phyloP scores from a whole-genome alignment of 169 alveolate species.

The Fabrea salina region DNA sequence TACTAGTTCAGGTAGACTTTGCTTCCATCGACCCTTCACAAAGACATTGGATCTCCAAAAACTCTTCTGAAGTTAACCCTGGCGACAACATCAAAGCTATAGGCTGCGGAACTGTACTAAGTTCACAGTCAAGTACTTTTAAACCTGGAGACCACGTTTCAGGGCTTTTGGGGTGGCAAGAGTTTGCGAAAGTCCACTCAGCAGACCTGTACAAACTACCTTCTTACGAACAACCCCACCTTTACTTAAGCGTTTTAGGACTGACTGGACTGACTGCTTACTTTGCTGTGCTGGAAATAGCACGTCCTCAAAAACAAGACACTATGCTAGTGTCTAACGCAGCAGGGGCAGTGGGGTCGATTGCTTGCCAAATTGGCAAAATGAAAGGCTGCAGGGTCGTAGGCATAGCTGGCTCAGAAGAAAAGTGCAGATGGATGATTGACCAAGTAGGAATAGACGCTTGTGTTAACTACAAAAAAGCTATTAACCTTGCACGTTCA shows the following conservation, averaged over 20 bases:
- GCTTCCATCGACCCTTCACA: constrained; percentile 52
- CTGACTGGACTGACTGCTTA: constrained; percentile 56
- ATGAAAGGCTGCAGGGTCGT: constrained; percentile 42
- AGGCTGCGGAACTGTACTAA: background rate
- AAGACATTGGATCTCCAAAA: too few species aligned
- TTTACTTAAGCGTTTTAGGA: constrained; percentile 39
- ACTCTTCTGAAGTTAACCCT: too few species aligned
- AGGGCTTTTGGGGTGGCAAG: constrained; percentile 30
- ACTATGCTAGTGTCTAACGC: constrained; percentile 54
- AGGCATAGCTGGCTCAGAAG: constrained; percentile 47
- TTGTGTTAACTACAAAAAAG: constrained; percentile 40
- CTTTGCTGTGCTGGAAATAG: constrained; percentile 50
- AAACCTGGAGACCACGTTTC: constrained; percentile 10
- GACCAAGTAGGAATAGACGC: constrained; percentile 39
- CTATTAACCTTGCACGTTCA: constrained; percentile 32
- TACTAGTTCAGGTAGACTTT: constrained; percentile 39
- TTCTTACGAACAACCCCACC: constrained; percentile 11
- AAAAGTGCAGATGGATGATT: constrained; percentile 44
- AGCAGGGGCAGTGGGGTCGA: constrained; percentile 63
- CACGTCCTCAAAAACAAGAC: constrained; percentile 44
- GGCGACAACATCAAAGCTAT: background rate
- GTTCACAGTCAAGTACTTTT: background rate
- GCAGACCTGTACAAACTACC: background rate
- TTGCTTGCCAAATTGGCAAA: constrained; percentile 56
- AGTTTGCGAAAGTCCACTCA: background rate